Base-by-base conservation (phyloP, 257 asterid species). In the Gentiana macrophylla region DNA sequence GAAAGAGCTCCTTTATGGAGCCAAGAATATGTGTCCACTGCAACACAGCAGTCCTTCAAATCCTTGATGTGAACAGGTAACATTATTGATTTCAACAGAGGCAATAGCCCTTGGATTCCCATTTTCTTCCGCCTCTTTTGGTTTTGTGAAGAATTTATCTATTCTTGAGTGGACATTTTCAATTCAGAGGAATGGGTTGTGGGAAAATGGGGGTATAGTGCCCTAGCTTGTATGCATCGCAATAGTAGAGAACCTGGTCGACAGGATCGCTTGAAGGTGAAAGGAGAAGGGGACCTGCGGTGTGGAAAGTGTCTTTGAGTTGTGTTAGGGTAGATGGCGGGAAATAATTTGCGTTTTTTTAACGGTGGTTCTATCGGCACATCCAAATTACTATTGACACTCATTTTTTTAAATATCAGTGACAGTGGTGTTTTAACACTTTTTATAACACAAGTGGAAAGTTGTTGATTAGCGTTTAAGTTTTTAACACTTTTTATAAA, bases 1-100 rank as follows among this genome's bases (percentile, higher is more conserved):
- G 93, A 79, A 69, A 91, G 83, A 7, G 96, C 98, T n/a, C 98
- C 98, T 72, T 84, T 91, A 73, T 91, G 98, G 44, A 91, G 90
- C 97, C 98, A 91, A 62, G 98, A 91, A 75, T 91, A 91, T 1
- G 98, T 84, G 46, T 91, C 98, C 60, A 87, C 70, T 56, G 98
- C 94, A 8, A 87, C 98, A 55, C 35, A 74, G 59, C 94, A 78
- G 3, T 94, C 98, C 55, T 77, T 76, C 66, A 87, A 70, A 35
- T 84, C 98, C 74, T 81, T 91, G 13, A 87, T 68, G 76, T 91
- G 91, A 53, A 81, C 72, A 54, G 94, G 93, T 49, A 73, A 56
- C 98, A 91, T 83, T 55, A 87, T 91, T 41, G 98, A 91, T 78
- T 91, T 91, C 83, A 91, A 72, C 10, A 87, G 86, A 7, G 98